A percentile compares a stretch with the other conserved stretches of the same genome.
Conservation (phyloP, 1,139 yeast genomes). For the Hyphopichia buzzinii region DNA sequence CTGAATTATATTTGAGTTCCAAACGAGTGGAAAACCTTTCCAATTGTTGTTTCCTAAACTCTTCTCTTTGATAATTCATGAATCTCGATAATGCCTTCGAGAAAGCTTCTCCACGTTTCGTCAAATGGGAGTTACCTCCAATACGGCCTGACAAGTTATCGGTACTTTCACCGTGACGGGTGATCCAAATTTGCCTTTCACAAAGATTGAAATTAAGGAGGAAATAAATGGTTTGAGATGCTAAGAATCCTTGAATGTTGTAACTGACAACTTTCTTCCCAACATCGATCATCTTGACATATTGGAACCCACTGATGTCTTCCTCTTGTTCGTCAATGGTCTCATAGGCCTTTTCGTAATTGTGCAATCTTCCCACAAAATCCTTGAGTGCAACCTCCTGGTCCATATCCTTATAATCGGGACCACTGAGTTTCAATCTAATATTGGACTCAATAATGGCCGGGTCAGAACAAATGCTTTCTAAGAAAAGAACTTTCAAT, state of each 20-base stretch:
- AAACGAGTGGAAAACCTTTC: constrained; percentile 47
- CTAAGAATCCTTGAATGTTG: constrained; percentile 86
- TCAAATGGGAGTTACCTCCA: constrained; percentile 86
- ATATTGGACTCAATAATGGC: constrained; percentile 78
- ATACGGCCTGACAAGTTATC: constrained; percentile 83
- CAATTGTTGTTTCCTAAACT: constrained; percentile 66
- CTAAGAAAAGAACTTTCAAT: constrained; percentile 79
- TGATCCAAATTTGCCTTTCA: constrained; percentile 92
- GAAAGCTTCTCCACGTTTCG: constrained; percentile 75
- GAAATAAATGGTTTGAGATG: constrained; percentile 91
- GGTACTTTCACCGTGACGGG: constrained; percentile 89
- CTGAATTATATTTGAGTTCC: constrained; percentile 38
- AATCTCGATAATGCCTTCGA: constrained; percentile 70
- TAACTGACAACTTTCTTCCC: constrained; percentile 92
- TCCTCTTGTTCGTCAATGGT: constrained; percentile 82
- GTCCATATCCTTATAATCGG: constrained; percentile 87
- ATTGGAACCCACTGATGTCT: constrained; percentile 62
- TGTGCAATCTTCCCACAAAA: constrained; percentile 75
- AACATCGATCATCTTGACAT: constrained; percentile 93
- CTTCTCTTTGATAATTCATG: constrained; percentile 67
- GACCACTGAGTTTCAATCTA: constrained; percentile 82
- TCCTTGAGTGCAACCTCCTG: constrained; percentile 76
- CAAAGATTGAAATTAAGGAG: constrained; percentile 84
- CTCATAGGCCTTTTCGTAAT: constrained; percentile 88
- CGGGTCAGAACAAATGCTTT: constrained; percentile 82